A percentile compares a stretch with the other conserved stretches of the same genome.
Conservation (phyloP, 768 basidiomycete genomes). For the Suillus fuscotomentosus region DNA sequence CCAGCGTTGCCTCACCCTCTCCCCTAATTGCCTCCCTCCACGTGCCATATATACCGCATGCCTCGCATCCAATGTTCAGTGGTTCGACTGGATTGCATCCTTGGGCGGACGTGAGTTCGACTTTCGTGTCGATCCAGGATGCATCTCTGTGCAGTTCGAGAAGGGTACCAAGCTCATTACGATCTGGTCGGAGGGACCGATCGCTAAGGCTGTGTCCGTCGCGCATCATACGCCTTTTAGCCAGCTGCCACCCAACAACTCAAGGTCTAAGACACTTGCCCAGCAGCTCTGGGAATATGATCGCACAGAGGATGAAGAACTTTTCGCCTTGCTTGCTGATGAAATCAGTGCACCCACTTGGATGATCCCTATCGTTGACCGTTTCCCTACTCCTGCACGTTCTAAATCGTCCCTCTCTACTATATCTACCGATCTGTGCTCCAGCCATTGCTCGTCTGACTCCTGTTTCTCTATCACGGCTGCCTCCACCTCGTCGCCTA, state of each 20-base stretch:
- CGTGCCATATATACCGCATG: constrained; percentile 71
- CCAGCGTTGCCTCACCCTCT: constrained; percentile 72
- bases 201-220: constrained; percentile 24
- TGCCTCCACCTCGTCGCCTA: constrained; percentile 50
- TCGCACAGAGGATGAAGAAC: constrained; percentile 64
- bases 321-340: constrained; percentile 73
- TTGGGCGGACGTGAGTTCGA: constrained; percentile 74
- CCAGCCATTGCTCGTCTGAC: constrained; percentile 64
- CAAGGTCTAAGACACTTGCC: constrained; percentile 56
- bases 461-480: constrained; percentile 68
- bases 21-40: constrained; percentile 67
- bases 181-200: constrained; percentile 63
- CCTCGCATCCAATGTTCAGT: constrained; percentile 65
- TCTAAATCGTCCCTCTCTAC: constrained; percentile 60
- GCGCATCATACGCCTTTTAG: constrained; percentile 11
- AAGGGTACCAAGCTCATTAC: constrained; percentile 49
- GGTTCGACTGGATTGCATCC: constrained; percentile 76
- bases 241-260: constrained; percentile 15
- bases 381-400: constrained; percentile 52
- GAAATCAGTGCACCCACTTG: constrained; percentile 68
- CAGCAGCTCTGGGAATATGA: constrained; percentile 76
- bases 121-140: constrained; percentile 78
- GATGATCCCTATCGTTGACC: constrained; percentile 61
- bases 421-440: constrained; percentile 49
- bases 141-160: constrained; percentile 64